These are phyloP conservation scores for Arachnomyces sp. DNA, from an alignment of 2,329 filamentous ascomycete genomes.

Conservation along the genomic window DNA sequence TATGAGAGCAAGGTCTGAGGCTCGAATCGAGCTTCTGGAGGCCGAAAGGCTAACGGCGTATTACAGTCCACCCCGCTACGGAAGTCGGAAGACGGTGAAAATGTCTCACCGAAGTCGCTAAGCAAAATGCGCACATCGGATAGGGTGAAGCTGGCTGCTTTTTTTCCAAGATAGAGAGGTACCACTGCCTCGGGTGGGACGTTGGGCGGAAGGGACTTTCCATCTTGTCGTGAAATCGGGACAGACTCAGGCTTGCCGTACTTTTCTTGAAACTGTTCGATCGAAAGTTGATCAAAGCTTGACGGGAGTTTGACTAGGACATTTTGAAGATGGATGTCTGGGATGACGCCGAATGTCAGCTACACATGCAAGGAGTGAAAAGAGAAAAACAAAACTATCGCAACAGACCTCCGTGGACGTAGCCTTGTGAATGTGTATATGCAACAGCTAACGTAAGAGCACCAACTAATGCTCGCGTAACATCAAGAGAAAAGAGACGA, in stretches of 20 bases:
- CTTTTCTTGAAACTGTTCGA: constrained; percentile 17
- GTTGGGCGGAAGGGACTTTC: constrained; percentile 15
- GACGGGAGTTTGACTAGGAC: constrained; percentile 11
- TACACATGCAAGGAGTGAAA: not conserved
- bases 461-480: constrained; percentile 12
- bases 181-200: constrained; percentile 13
- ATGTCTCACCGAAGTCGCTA: constrained; percentile 26
- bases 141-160: constrained; percentile 17
- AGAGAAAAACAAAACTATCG: not conserved
- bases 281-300: constrained; percentile 14
- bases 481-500: constrained; percentile 11
- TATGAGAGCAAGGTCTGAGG: constrained; percentile 14
- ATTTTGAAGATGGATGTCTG: constrained; percentile 20
- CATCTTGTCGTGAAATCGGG: constrained; percentile 12
- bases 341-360: not conserved
- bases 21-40: constrained; percentile 21
- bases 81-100: constrained; percentile 14
- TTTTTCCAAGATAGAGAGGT: constrained; percentile 16
- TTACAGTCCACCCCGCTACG: constrained; percentile 18
- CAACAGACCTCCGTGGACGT: constrained; percentile 17
- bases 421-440: constrained; percentile 16
- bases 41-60: constrained; percentile 13
- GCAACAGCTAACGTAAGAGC: constrained; percentile 14
- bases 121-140: constrained; percentile 20
- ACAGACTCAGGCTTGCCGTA: constrained; percentile 18